Conservation (phyloP, 2,329 filamentous ascomycete genomes). For the Colletotrichum somersetense region DNA sequence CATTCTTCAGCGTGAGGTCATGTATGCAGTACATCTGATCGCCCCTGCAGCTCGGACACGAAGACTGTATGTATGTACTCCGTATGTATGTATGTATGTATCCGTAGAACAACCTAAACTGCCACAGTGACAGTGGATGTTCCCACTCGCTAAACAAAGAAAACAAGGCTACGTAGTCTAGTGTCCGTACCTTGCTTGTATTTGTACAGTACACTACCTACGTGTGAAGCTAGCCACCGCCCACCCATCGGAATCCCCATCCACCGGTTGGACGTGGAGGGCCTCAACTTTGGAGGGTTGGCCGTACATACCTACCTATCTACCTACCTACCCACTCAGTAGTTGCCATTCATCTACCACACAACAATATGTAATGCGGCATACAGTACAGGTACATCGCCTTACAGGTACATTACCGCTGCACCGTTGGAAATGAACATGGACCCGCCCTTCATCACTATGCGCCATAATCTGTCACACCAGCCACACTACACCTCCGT, state of each 20-base stretch:
- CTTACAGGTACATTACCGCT: too few species aligned
- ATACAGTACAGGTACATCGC: too few species aligned
- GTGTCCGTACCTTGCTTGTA: too few species aligned
- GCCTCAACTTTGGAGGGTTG: constrained; percentile 33
- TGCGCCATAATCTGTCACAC: not conserved
- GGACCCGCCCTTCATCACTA: constrained; percentile 10
- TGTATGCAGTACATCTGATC: constrained; percentile 36
- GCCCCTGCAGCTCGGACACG: constrained; percentile 37
- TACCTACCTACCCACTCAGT: too few species aligned
- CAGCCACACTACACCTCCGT: constrained; percentile 22
- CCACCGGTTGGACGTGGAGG: constrained; percentile 29
- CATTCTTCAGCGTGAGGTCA: constrained; percentile 38
- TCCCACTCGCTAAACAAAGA: not conserved
- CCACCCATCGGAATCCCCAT: constrained; percentile 11
- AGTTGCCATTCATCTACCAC: constrained; percentile 28
- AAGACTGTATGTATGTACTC: constrained; percentile 4
- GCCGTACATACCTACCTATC: not conserved
- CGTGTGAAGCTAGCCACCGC: not conserved
- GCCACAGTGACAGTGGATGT: constrained; percentile 2
- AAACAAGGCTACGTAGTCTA: not conserved
- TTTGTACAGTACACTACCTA: too few species aligned
- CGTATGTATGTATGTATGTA: too few species aligned
- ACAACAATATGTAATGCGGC: not conserved
- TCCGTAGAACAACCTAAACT: constrained; percentile 8
- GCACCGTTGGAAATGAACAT: not conserved